Conservation (phyloP, 257 asterid species). For the Lavandula angustifolia region DNA sequence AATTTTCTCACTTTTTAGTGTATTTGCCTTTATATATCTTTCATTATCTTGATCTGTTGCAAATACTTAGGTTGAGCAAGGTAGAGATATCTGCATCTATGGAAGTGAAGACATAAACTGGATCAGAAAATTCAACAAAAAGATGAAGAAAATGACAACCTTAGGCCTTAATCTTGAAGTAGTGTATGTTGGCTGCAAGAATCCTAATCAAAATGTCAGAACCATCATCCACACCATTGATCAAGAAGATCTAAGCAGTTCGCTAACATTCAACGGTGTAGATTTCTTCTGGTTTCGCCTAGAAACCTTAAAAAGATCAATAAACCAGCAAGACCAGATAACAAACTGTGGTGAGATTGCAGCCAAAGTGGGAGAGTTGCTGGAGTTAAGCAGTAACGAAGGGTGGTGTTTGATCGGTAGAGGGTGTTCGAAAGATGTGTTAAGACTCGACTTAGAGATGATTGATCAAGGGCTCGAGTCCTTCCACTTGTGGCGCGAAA, state of each 20-base stretch:
- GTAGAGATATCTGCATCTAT: conserved; percentile 52
- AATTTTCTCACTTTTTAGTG: conserved; percentile 11
- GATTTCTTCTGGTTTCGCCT: conserved; percentile 63
- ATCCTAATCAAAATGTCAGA: conserved; percentile 39
- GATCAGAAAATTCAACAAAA: conserved; percentile 48
- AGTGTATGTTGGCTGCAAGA: conserved; percentile 63
- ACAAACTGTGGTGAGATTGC: conserved; percentile 22
- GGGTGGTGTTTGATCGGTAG: conserved; percentile 59
- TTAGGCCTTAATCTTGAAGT: conserved; percentile 49
- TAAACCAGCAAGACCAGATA: conserved; percentile 23
- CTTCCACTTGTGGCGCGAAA: conserved; percentile 39
- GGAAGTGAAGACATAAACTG: conserved; percentile 62
- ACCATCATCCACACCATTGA: conserved; percentile 43
- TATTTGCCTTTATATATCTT: neutral
- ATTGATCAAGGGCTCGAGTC: conserved; percentile 35
- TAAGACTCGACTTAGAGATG: conserved; percentile 38
- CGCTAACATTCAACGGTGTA: conserved; percentile 39
- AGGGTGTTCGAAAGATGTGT: conserved; percentile 39
- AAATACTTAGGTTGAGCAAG: conserved; percentile 51
- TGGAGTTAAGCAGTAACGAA: conserved; percentile 31
- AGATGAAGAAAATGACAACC: conserved; percentile 36
- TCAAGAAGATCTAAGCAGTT: conserved; percentile 45
- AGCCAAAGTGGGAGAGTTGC: conserved; percentile 33
- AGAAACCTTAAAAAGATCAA: conserved; percentile 45
- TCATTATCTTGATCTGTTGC: neutral